Percentiles rank a stretch among this genome's conserved stretches.
Conservation (phyloP, 2,329 filamentous ascomycete genomes). For the Ceratocystis cacaofunesta region DNA sequence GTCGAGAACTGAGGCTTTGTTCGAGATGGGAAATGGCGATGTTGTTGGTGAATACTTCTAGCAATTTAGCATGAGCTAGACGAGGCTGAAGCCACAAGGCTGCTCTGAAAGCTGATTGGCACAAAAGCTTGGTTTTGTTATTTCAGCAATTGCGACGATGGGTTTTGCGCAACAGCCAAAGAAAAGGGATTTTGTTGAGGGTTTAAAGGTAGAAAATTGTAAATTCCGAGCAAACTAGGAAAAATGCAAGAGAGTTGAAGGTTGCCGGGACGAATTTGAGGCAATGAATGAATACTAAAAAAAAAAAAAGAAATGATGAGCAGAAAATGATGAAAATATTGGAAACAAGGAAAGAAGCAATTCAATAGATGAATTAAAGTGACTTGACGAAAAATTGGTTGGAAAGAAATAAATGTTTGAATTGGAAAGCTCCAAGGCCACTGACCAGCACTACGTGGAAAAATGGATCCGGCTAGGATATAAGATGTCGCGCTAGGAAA, state of each 20-base stretch:
- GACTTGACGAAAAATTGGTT: not conserved
- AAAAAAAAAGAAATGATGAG: conserved; percentile 1
- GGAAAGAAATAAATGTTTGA: conserved; percentile 6
- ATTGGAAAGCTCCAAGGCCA: not conserved
- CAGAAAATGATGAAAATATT: not conserved
- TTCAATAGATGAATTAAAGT: not conserved
- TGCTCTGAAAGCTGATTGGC: not conserved
- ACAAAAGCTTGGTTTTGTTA: not conserved
- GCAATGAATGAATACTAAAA: conserved; percentile 3
- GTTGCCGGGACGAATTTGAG: not conserved
- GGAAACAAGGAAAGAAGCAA: not conserved
- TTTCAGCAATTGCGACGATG: not conserved
- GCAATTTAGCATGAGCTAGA: not conserved
- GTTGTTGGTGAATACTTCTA: too few species aligned
- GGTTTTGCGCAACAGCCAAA: not conserved
- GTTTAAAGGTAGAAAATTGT: not conserved
- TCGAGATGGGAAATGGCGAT: too few species aligned
- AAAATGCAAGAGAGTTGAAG: not conserved
- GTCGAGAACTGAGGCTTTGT: too few species aligned
- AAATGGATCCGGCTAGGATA: not conserved
- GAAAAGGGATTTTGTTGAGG: not conserved
- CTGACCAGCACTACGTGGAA: not conserved
- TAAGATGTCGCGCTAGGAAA: not conserved
- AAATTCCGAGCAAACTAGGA: not conserved
- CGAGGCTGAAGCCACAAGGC: not conserved